These are phyloP conservation scores for Erucastrum elatum DNA, from an alignment of 345 rosid genomes.

Conservation along the genomic window DNA sequence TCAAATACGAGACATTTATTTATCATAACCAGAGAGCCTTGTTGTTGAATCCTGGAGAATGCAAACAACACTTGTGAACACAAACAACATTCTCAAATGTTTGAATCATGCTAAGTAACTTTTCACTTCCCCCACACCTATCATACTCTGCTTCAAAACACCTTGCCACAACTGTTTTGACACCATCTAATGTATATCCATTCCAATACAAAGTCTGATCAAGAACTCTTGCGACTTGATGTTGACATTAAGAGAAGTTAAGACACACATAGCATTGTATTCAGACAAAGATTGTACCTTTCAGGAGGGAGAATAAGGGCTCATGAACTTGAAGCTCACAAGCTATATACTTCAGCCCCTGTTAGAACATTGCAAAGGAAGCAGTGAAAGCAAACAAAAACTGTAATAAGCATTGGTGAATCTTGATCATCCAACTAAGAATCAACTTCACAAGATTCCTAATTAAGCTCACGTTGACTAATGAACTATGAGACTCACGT, in stretches of 20 bases:
- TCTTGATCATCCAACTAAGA: neutral
- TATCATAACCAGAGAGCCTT: constrained; percentile 51
- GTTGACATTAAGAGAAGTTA: neutral
- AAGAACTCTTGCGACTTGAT: neutral
- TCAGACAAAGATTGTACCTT: constrained; percentile 40
- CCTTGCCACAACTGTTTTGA: constrained; percentile 53
- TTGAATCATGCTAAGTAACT: neutral
- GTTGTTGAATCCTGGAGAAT: constrained; percentile 48
- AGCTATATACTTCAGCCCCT: constrained; percentile 41
- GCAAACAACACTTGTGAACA: constrained; percentile 30
- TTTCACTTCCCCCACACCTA: constrained; percentile 39
- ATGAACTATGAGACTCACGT: constrained; percentile 38
- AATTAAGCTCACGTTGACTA: constrained; percentile 39
- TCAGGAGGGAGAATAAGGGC: constrained; percentile 49
- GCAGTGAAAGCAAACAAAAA: constrained; percentile 2
- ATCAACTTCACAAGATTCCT: neutral
- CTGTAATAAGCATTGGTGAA: neutral
- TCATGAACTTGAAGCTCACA: constrained; percentile 53
- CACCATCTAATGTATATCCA: constrained; percentile 42
- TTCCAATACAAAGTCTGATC: constrained; percentile 6
- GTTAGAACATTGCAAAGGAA: constrained; percentile 12
- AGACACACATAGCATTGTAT: neutral
- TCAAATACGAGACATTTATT: constrained; percentile 60
- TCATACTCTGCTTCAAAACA: constrained; percentile 42
- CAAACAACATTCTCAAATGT: neutral